phyloP scores from a whole-genome alignment of 208 protist species.

The Crithidia sp. region DNA sequence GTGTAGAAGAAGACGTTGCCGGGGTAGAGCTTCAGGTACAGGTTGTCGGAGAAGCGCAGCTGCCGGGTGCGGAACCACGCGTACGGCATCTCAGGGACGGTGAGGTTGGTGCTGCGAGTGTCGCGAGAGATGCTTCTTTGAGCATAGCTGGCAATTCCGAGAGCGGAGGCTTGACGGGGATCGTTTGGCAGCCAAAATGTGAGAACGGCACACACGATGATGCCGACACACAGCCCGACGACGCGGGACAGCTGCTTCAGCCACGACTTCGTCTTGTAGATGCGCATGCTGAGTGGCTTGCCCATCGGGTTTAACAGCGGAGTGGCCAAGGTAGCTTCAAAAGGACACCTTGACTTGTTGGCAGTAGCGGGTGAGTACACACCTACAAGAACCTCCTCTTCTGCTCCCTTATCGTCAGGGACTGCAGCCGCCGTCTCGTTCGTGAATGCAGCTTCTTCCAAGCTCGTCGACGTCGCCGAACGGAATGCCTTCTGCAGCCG shows the following conservation, averaged over 20 bases:
- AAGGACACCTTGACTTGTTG: neutral
- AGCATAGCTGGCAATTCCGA: conserved; percentile 37
- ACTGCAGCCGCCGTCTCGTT: neutral
- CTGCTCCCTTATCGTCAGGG: neutral
- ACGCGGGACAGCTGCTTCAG: conserved; percentile 20
- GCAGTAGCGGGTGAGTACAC: neutral
- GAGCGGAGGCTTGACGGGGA: conserved; percentile 27
- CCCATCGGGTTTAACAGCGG: conserved; percentile 5
- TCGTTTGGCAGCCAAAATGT: conserved; percentile 66
- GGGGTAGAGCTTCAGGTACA: conserved; percentile 64
- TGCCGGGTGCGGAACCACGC: conserved; percentile 49
- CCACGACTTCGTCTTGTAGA: neutral
- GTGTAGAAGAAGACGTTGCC: conserved; percentile 69
- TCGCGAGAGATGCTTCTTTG: conserved; percentile 3
- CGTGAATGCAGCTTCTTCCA: neutral
- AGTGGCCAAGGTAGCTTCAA: neutral
- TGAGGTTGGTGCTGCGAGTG: conserved; percentile 6
- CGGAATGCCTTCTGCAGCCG: conserved; percentile 15
- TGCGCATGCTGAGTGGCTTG: conserved; percentile 14
- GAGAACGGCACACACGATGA: conserved; percentile 36
- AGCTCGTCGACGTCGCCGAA: neutral
- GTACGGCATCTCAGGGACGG: conserved; percentile 49
- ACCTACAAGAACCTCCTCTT: neutral
- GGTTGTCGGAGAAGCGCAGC: conserved; percentile 28
- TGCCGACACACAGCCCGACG: conserved; percentile 17